Base-by-base conservation (phyloP, 2,329 filamentous ascomycete genomes). In the Alternaria gaisen region DNA sequence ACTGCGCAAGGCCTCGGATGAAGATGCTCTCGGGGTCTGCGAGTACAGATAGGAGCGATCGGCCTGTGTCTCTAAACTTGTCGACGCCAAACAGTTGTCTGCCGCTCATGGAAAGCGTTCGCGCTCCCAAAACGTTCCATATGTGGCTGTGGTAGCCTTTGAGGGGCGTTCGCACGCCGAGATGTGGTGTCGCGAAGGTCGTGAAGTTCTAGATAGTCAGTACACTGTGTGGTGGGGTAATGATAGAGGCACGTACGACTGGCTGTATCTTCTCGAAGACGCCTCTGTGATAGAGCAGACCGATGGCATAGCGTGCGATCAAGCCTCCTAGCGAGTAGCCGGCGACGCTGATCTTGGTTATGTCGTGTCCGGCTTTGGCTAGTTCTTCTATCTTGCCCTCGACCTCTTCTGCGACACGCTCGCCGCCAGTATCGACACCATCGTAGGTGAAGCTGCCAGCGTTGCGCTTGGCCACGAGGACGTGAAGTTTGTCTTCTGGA, bases 291-390 rank as follows among this genome's bases (percentile, higher is more conserved):
- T 94, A 88, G 4, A 98, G 83, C 71, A 98, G 81, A 0, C 94
- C 94, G 58, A 97, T 86, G 2, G 92, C 91, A 81, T 97, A 98
- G 61, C 94, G 86, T 10, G 92, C 89, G 5, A 98, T 88, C 7
- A 98, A 83, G 0, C 94, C 94, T 46, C 94, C 94, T 1, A 97
- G 84, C 0, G 93, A 97, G 78, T 98, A 97, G 40, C 94, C 94
- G 43, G 94, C 86, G 41, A 98, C 83, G 76, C 93, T 97, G 65
- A 98, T 83, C 80, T 93, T 96, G 48, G 82, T 89, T 72, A 97
- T 90, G 42, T 87, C 85, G 67, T 90, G 87, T 22, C 93, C 94
- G 28, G 84, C 82, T 42, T 81, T 80, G 50, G 86, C 84, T 32
- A 88, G 70, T 30, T 81, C 79, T 26, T 83, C 79, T 28, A 91